Evolutionary conservation across 208 protist genomes (phyloP).

Genomic region (Leptomonas seymouri): DNA sequence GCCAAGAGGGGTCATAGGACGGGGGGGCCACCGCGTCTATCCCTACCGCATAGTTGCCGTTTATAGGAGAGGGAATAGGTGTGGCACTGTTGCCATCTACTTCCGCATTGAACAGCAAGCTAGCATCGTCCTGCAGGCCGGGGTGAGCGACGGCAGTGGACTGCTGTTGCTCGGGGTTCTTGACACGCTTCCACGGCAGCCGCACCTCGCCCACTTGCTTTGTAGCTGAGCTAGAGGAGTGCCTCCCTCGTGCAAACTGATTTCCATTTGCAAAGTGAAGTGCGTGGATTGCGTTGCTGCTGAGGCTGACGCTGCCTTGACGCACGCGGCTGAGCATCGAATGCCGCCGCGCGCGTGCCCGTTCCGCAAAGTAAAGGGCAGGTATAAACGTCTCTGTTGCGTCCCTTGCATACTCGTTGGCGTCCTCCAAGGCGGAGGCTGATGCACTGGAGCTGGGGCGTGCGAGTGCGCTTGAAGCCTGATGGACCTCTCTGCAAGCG

Average conservation of each 20-base stretch:
- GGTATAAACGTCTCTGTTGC: slow-evolving; percentile 16
- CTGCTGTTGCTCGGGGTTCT: neutral
- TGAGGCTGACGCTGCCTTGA: neutral
- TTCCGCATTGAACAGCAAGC: neutral
- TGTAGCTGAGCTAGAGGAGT: neutral
- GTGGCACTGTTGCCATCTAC: too few relatives aligned
- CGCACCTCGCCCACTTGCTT: neutral
- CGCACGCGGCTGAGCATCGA: neutral
- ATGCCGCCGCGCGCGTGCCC: slow-evolving; percentile 3
- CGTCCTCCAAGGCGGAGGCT: neutral
- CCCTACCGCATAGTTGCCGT: neutral
- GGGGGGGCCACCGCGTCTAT: too few relatives aligned
- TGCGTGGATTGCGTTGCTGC: neutral
- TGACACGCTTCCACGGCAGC: neutral
- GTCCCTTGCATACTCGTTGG: slow-evolving; percentile 23
- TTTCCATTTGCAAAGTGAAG: neutral
- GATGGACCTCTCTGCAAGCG: neutral
- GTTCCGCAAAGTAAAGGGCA: slow-evolving; percentile 22
- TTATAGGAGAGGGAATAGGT: too few relatives aligned
- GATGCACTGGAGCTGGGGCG: neutral
- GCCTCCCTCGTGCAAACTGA: neutral
- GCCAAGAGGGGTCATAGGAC: neutral
- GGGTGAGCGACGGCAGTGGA: neutral
- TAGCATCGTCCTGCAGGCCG: too few relatives aligned
- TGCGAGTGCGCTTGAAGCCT: neutral